These are phyloP conservation scores for Cladophialophora yegresii DNA, from an alignment of 2,329 filamentous ascomycete genomes.

Conservation along the genomic window DNA sequence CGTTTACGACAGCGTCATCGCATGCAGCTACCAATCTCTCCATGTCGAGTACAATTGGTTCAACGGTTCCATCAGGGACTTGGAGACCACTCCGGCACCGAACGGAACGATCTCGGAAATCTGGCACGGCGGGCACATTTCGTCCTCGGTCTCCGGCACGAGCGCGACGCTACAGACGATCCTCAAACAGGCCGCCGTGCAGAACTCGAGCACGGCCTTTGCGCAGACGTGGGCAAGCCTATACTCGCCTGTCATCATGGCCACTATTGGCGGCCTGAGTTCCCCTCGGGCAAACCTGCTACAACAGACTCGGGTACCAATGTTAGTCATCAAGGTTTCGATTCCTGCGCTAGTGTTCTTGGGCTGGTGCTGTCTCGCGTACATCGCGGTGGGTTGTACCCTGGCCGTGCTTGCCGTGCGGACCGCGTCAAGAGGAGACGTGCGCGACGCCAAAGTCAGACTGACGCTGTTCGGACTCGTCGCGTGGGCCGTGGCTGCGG, in stretches of 20 bases:
- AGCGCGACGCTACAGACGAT: conserved; percentile 12
- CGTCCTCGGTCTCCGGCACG: conserved; percentile 3
- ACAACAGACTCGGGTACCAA: conserved; percentile 10
- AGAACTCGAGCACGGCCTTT: conserved; percentile 11
- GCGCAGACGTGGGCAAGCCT: conserved; percentile 15
- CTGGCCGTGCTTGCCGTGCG: conserved; percentile 11
- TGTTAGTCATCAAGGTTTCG: conserved; percentile 20
- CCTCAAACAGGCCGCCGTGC: conserved; percentile 17
- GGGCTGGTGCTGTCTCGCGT: conserved; percentile 11
- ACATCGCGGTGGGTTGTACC: conserved; percentile 4
- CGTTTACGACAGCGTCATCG: conserved; percentile 10
- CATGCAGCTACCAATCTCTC: conserved; percentile 14
- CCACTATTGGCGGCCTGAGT: conserved; percentile 9
- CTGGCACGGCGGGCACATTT: conserved; percentile 13
- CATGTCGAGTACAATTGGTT: conserved; percentile 24
- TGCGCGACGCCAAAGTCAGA: background rate
- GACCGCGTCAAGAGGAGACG: background rate
- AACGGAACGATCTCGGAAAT: conserved; percentile 24
- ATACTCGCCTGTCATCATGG: conserved; percentile 14
- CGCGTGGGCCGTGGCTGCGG: background rate
- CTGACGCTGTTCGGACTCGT: conserved; percentile 6
- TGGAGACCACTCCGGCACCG: background rate
- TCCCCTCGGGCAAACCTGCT: conserved; percentile 7
- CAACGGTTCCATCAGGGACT: conserved; percentile 12
- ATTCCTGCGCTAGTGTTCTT: conserved; percentile 14